Evolutionary conservation across 78 protist species (phyloP).

Genomic region (Dictyostelium discoideum): DNA sequence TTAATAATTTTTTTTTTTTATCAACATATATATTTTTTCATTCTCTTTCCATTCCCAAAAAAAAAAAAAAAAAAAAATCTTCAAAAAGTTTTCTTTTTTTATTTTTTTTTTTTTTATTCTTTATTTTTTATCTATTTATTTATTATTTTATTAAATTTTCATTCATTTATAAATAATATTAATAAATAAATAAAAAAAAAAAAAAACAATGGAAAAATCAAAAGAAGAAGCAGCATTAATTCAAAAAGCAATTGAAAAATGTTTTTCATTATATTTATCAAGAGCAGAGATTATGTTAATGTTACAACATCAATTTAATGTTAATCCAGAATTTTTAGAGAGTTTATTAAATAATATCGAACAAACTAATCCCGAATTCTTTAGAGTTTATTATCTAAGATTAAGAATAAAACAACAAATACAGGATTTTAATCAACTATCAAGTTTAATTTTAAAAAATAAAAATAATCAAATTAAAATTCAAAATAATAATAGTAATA

Average conservation of each 20-base stretch:
- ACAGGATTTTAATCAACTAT: constrained; percentile 39
- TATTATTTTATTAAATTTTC: too few species aligned
- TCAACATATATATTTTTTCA: background rate
- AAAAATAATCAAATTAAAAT: background rate
- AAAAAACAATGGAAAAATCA: background rate
- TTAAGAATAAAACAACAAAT: constrained; percentile 60
- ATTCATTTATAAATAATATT: background rate
- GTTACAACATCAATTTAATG: constrained; percentile 52
- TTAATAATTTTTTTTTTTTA: background rate
- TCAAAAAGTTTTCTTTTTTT: too few species aligned
- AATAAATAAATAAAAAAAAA: background rate
- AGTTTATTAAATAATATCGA: constrained; percentile 28
- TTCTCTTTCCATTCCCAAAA: background rate
- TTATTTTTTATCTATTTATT: background rate
- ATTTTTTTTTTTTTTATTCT: background rate
- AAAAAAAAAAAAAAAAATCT: too few species aligned
- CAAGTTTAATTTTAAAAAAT: constrained; percentile 14
- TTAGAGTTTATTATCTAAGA: constrained; percentile 43
- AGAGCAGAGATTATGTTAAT: constrained; percentile 62
- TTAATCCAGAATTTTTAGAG: constrained; percentile 47
- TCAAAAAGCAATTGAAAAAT: constrained; percentile 54
- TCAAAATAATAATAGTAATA: background rate
- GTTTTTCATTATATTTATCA: constrained; percentile 43
- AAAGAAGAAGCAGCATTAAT: constrained; percentile 16
- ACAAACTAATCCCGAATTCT: constrained; percentile 49